These are phyloP conservation scores for Trifolium pratense DNA, from an alignment of 306 rosid species.

Conservation along the genomic window DNA sequence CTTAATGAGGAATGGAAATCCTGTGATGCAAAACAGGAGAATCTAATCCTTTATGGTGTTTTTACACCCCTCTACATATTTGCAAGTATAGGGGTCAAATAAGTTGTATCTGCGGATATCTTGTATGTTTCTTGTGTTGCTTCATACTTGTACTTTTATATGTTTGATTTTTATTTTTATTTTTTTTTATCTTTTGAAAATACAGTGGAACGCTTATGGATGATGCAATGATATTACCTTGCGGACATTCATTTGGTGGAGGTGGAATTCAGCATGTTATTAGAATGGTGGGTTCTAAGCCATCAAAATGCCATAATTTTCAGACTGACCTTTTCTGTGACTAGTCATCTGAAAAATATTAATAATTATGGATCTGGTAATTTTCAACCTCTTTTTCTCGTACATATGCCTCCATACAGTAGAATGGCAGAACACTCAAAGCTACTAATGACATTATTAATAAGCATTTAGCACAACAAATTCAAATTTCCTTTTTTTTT, in stretches of 20 bases:
- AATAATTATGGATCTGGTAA: constrained; percentile 45
- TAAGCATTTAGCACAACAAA: constrained; percentile 12
- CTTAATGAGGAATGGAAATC: not conserved
- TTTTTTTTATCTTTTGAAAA: constrained; percentile 40
- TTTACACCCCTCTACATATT: not conserved
- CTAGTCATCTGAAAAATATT: constrained; percentile 48
- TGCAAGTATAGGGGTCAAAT: constrained; percentile 4
- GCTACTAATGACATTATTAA: constrained; percentile 31
- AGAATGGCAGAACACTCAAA: constrained; percentile 33
- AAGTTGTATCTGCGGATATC: constrained; percentile 29
- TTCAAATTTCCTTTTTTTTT: not conserved
- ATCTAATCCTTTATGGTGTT: not conserved
- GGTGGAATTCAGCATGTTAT: constrained; percentile 86
- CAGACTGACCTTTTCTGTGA: constrained; percentile 45
- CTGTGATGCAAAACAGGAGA: constrained; percentile 18
- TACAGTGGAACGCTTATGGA: constrained; percentile 94
- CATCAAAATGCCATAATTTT: constrained; percentile 48
- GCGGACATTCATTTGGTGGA: constrained; percentile 97
- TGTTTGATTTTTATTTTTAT: constrained; percentile 21
- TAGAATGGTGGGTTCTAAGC: constrained; percentile 83
- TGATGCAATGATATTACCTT: constrained; percentile 96
- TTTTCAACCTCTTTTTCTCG: constrained; percentile 42
- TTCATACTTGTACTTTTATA: constrained; percentile 11
- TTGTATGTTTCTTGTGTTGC: constrained; percentile 3
- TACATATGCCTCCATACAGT: constrained; percentile 38